Percentiles rank a stretch among this genome's conserved stretches.
These are phyloP conservation scores for Sporopachydermia cereana DNA, from an alignment of 1,139 yeast genomes.

Conservation along the genomic window DNA sequence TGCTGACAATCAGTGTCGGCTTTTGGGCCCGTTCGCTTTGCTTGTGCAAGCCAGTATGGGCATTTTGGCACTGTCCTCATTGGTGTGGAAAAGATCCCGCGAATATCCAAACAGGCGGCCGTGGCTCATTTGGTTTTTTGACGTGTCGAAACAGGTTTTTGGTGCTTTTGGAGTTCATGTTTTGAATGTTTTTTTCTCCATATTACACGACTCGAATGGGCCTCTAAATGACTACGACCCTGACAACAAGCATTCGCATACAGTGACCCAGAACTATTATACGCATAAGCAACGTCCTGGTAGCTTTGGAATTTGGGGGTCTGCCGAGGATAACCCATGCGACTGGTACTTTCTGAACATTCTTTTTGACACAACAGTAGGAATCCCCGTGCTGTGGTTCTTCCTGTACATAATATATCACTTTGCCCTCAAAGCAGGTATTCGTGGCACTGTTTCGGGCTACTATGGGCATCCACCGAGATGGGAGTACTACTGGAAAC, in stretches of 20 bases:
- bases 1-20: not conserved
- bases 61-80: slow-evolving; percentile 56
- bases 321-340: slow-evolving; percentile 43
- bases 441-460: slow-evolving; percentile 66
- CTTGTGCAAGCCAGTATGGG: slow-evolving; percentile 43
- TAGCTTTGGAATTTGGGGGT: slow-evolving; percentile 7
- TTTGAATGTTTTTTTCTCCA: slow-evolving; percentile 63
- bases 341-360: slow-evolving; percentile 89
- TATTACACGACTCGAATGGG: slow-evolving; percentile 32
- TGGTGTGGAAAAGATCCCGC: slow-evolving; percentile 62
- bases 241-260: too few species aligned
- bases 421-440: slow-evolving; percentile 35
- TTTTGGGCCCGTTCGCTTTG: slow-evolving; percentile 31
- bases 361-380: slow-evolving; percentile 87
- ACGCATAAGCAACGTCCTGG: too few species aligned
- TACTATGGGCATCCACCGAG: slow-evolving; percentile 72
- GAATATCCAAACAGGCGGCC: slow-evolving; percentile 76
- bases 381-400: slow-evolving; percentile 71
- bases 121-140: slow-evolving; percentile 82
- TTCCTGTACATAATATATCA: slow-evolving; percentile 33
- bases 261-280: not conserved
- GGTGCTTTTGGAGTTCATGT: slow-evolving; percentile 83
- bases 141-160: slow-evolving; percentile 77
- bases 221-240: slow-evolving; percentile 5
- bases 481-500: slow-evolving; percentile 56